These are phyloP conservation scores for Neodidymelliopsis sp. DNA, from an alignment of 2,329 filamentous ascomycete genomes.

Conservation along the genomic window DNA sequence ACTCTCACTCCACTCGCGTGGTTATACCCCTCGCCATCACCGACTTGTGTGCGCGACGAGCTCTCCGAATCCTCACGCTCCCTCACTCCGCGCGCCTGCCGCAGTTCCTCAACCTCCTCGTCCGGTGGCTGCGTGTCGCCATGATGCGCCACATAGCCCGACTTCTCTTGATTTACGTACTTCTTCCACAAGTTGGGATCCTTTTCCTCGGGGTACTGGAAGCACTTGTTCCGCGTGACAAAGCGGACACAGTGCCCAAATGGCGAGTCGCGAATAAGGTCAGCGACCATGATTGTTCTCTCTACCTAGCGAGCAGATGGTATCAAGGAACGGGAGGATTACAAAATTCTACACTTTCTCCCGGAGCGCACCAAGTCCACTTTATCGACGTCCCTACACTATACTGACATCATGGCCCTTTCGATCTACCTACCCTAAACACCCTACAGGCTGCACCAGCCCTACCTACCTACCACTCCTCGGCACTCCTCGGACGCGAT, in stretches of 20 bases:
- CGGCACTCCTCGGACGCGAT: background rate
- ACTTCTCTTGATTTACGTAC: conserved; percentile 60
- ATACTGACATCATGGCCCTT: conserved; percentile 20
- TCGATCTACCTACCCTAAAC: too few relatives aligned
- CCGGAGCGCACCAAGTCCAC: background rate
- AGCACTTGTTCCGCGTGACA: conserved; percentile 45
- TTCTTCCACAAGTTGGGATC: conserved; percentile 58
- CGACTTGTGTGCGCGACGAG: conserved; percentile 19
- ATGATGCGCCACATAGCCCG: conserved; percentile 56
- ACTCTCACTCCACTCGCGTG: conserved; percentile 52
- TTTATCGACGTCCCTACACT: background rate
- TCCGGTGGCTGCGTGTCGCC: conserved; percentile 50
- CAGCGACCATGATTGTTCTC: conserved; percentile 18
- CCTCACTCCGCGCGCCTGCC: conserved; percentile 16
- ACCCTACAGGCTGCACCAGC: too few relatives aligned
- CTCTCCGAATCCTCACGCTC: conserved; percentile 22
- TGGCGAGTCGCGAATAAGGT: conserved; percentile 32
- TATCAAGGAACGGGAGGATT: too few relatives aligned
- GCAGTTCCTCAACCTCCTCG: conserved; percentile 36
- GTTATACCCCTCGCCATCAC: conserved; percentile 29
- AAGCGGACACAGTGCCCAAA: conserved; percentile 53
- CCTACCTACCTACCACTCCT: too few relatives aligned
- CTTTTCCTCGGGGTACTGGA: conserved; percentile 57
- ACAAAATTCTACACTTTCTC: background rate
- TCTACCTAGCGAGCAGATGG: too few relatives aligned